Evolutionary conservation across 2,329 filamentous ascomycete genomes (phyloP), one percentile per base, ranked within the genome.

Genomic region (Hypocreales sp.): DNA sequence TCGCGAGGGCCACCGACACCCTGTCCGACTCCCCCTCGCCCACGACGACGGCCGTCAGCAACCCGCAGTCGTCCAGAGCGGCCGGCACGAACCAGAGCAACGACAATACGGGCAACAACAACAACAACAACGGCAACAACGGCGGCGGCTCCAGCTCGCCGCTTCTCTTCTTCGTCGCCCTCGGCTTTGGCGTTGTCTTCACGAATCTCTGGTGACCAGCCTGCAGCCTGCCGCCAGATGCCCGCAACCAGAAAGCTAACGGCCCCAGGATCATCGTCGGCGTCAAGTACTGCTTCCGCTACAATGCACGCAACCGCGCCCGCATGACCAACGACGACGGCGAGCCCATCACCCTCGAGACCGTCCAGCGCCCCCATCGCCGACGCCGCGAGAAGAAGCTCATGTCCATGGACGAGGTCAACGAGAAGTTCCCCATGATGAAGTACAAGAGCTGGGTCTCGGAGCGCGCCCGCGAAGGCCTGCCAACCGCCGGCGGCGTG

Each of bases 401-500:
- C 40, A 95, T 98, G 90, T 81, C 80, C 3, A 94, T 95, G 75
- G 90, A 98, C 35, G 90, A 98, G 55, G 90, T 98, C 36, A 95
- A 98, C 48, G 84, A 92, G 40, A 82, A 92, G 41, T 98, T 98
- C 44, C 87, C 90, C 0, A 72, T 94, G 57, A 76, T 74, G 41
- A 95, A 95, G 55, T 98, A 98, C 67, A 95, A 98, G 60, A 72
- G 68, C 28, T 98, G 90, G 87, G 79, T 90, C 32, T 76, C 80
- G 6, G 72, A 72, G 30, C 76, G 87, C 32, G 84, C 84, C 31
- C 72, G 77, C 31, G 72, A 92, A 49, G 90, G 87, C 7, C 59
- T 95, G 25, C 76, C 87, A 4, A 79, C 83, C 8, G 70, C 72
- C 29, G 90, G 87, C 29, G 90, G 87, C 20, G 81, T 95, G 30